Evolutionary conservation across 306 rosid genomes (phyloP).

Genomic region (Oemleria cerasiformis): DNA sequence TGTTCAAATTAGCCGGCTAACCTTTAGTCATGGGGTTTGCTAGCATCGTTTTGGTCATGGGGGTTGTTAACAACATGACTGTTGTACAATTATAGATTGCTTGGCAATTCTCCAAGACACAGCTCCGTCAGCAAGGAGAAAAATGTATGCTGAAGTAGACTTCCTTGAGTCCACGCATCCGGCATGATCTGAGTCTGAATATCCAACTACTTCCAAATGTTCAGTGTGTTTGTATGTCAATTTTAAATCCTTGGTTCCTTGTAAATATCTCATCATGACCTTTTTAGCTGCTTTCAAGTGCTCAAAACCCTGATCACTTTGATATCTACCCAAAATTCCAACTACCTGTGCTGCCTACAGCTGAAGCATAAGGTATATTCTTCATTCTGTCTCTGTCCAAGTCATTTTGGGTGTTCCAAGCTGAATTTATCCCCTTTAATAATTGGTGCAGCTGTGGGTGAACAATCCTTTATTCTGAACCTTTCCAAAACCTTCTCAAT

Average conservation of each 20-base stretch:
- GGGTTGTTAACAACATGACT: not conserved
- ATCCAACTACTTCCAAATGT: not conserved
- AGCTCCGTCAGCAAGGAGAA: not conserved
- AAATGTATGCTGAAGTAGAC: constrained; percentile 2
- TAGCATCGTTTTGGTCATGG: not conserved
- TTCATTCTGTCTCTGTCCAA: not conserved
- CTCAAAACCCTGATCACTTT: not conserved
- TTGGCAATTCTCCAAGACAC: not conserved
- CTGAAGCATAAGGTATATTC: not conserved
- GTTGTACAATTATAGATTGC: not conserved
- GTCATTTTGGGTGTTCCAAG: not conserved
- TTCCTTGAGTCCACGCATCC: not conserved
- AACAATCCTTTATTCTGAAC: not conserved
- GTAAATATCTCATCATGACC: not conserved
- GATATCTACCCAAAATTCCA: not conserved
- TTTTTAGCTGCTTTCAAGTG: not conserved
- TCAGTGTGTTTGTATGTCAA: not conserved
- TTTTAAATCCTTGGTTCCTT: not conserved
- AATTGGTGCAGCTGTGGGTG: not conserved
- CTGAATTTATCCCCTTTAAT: not conserved
- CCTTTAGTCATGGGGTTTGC: not conserved
- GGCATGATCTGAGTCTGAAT: not conserved
- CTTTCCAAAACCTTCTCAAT: not conserved
- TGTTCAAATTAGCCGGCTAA: not conserved
- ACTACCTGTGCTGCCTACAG: not conserved